phyloP scores from a whole-genome alignment of 257 asterid species.

The Fraxinus pennsylvanica region DNA sequence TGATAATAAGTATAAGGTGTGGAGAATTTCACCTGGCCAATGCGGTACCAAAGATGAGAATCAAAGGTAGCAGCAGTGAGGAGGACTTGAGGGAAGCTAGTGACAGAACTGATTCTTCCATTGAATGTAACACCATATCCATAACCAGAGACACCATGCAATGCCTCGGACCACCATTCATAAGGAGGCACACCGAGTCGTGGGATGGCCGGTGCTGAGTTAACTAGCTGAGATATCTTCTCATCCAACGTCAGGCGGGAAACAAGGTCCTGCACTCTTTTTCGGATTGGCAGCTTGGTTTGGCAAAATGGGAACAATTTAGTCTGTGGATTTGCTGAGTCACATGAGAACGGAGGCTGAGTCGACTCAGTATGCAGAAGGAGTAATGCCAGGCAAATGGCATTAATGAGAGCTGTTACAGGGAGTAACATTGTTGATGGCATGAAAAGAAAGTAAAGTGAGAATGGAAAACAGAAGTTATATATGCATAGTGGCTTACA shows the following conservation, averaged over 20 bases:
- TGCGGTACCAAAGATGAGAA: constrained; percentile 75
- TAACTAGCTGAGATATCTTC: constrained; percentile 76
- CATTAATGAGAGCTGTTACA: constrained; percentile 20
- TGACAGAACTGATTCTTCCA: constrained; percentile 59
- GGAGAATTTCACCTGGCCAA: constrained; percentile 53
- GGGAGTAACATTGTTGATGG: constrained; percentile 39
- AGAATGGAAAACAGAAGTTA: neutral
- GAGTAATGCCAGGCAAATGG: constrained; percentile 15
- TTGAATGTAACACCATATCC: constrained; percentile 60
- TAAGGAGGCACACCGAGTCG: constrained; percentile 80
- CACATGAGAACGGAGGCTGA: constrained; percentile 73
- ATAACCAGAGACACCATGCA: constrained; percentile 82
- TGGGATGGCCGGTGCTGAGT: constrained; percentile 66
- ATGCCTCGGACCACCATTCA: constrained; percentile 93
- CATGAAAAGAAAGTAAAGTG: neutral
- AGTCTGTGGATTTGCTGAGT: constrained; percentile 40
- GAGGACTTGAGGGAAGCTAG: constrained; percentile 89
- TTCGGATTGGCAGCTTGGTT: constrained; percentile 45
- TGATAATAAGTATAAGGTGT: neutral
- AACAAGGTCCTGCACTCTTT: constrained; percentile 64
- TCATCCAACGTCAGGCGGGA: constrained; percentile 79
- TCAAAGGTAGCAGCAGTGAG: constrained; percentile 89
- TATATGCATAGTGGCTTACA: neutral
- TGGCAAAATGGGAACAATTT: constrained; percentile 59
- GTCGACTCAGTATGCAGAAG: constrained; percentile 28